Base-by-base conservation (phyloP, 2,329 filamentous ascomycete species). In the Pleomassaria siparia region DNA sequence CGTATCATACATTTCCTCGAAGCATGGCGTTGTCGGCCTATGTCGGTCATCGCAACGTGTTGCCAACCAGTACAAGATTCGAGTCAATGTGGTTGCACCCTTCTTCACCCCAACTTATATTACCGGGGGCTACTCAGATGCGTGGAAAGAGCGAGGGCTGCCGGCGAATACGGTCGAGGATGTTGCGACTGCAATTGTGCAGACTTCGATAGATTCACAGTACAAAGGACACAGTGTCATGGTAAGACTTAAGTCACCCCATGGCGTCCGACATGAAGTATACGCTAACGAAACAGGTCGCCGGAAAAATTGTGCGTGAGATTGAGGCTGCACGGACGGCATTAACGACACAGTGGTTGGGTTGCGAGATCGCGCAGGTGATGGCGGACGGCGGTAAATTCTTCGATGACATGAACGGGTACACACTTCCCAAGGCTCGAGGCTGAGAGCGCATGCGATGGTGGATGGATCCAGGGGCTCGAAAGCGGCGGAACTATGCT, bases 21-120 rank as follows among this genome's bases (percentile, higher is more conserved):
- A 76, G 48, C 73, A 75, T 36, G 74, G 70, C 1, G 59, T 75
- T 2, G 57, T 74, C 0, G 73, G 74, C 1, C 59, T 76, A 1
- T 58, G 71, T 4, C 67, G 74, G 2, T 59, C 70, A 4, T 72
- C 67, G 8, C 72, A 76, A 49, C 35, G 43, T 2, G 58, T 56
- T 11, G 71, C 75, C 1, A 50, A 58, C 2, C 54, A 65, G 35
- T 62, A 71, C 20, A 58, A 62, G 12, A 66, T 78, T 3, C 60
- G 74, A 11, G 66, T 73, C 15, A 78, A 78, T 52, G 73, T 71
- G 4, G 63, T 79, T n/a, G 76, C 74, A 8, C 76, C 76, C 1
- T 79, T 75, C 59, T 69, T 76, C 10, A 78, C 75, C 0, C 72
- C 74, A 2, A 78, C 76, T 12, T 66, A 72, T 35, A 71, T 78